Conservation (phyloP, 306 rosid genomes). For the Herpetospermum pedunculosum region DNA sequence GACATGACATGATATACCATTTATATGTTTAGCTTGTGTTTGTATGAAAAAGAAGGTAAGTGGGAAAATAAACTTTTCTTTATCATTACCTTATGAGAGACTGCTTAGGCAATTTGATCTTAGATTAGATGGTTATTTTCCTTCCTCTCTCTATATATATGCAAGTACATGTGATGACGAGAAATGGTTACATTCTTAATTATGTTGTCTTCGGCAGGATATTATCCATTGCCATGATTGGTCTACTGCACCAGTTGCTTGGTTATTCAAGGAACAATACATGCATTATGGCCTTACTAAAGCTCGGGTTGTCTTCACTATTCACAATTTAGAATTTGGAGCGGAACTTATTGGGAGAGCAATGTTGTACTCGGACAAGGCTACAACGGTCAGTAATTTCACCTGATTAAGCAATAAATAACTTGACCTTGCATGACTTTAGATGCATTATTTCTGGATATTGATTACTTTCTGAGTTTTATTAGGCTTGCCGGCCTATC, state of each 20-base stretch:
- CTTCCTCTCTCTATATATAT: not conserved
- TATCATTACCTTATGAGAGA: not conserved
- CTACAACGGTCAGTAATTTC: slow-evolving; percentile 72
- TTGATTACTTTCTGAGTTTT: not conserved
- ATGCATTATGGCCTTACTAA: slow-evolving; percentile 70
- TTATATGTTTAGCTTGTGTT: not conserved
- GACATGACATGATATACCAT: not conserved
- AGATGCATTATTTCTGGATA: not conserved
- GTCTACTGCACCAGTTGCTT: slow-evolving; percentile 95
- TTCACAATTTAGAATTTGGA: slow-evolving; percentile 98
- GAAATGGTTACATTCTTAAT: slow-evolving; percentile 1
- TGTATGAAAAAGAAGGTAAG: not conserved
- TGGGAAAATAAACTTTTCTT: not conserved
- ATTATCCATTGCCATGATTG: slow-evolving; percentile 99
- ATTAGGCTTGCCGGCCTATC: not conserved
- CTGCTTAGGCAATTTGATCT: not conserved
- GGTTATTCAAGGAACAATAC: slow-evolving; percentile 87
- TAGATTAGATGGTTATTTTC: not conserved
- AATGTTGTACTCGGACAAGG: slow-evolving; percentile 58
- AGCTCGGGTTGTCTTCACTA: slow-evolving; percentile 77
- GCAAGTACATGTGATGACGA: not conserved
- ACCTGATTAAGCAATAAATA: not conserved
- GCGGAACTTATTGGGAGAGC: slow-evolving; percentile 59
- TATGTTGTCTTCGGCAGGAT: slow-evolving; percentile 50
- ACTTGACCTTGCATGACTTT: not conserved